phyloP scores from a whole-genome alignment of 176 grass and related monocot species.

The Oryza glumipatula region DNA sequence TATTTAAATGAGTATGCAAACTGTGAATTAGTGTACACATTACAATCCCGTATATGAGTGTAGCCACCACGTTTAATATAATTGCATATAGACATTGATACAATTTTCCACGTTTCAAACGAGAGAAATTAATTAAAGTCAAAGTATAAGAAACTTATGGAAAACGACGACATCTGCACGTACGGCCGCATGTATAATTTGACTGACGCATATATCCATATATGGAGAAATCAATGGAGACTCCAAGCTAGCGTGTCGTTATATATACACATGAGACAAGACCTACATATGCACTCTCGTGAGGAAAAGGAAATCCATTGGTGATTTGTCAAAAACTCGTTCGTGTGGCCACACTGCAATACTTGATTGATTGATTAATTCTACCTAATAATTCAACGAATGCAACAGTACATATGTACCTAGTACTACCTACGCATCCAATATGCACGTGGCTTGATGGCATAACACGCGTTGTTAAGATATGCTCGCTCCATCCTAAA shows the following conservation, averaged over 20 bases:
- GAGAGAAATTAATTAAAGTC: neutral
- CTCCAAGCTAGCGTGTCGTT: neutral
- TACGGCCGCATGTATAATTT: neutral
- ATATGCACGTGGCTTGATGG: too few relatives aligned
- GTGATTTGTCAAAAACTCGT: neutral
- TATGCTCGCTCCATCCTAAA: too few relatives aligned
- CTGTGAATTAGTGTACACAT: too few relatives aligned
- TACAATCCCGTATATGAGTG: too few relatives aligned
- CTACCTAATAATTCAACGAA: neutral
- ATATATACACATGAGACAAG: neutral
- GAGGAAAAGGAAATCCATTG: neutral
- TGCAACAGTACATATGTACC: neutral
- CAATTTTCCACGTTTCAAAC: neutral
- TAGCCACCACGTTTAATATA: too few relatives aligned
- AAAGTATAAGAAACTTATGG: neutral
- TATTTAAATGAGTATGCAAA: too few relatives aligned
- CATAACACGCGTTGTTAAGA: too few relatives aligned
- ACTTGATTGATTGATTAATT: too few relatives aligned
- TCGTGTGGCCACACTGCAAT: too few relatives aligned
- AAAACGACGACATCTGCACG: neutral
- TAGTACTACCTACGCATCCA: neutral
- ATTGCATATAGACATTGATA: neutral
- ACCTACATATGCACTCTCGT: too few relatives aligned
- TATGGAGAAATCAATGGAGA: neutral
- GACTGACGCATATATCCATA: neutral